Percentiles rank a stretch among this genome's conserved stretches.
phyloP scores from a whole-genome alignment of 2,329 filamentous ascomycete genomes.

The Colletotrichum falcatum region DNA sequence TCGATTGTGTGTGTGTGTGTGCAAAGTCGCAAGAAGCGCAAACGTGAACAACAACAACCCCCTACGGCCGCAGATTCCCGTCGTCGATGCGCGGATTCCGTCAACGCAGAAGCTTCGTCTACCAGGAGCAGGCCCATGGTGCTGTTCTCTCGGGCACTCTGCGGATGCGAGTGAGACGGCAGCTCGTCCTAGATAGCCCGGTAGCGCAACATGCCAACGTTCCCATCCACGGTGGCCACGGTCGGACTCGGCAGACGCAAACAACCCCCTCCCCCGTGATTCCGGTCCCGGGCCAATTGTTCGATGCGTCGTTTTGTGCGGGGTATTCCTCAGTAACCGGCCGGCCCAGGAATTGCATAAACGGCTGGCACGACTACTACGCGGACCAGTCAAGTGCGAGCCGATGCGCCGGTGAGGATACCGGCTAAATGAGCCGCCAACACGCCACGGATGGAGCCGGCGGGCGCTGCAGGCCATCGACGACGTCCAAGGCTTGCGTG shows the following conservation, averaged over 20 bases:
- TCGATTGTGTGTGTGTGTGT: no score
- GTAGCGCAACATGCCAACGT: no score
- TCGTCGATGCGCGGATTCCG: no score
- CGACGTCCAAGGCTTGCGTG: conserved; percentile 23
- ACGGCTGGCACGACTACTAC: not conserved
- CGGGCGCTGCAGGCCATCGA: not conserved
- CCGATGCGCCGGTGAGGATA: conserved; percentile 14
- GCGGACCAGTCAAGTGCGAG: not conserved
- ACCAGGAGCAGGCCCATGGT: no score
- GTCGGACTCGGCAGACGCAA: no score
- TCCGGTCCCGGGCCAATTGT: not conserved
- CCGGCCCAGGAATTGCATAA: not conserved
- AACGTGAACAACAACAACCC: no score
- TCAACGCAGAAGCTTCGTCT: no score
- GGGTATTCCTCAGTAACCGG: not conserved
- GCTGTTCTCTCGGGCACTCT: not conserved
- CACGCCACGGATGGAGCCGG: conserved; percentile 7
- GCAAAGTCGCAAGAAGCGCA: no score
- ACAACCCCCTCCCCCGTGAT: not conserved
- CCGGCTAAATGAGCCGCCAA: conserved; percentile 4
- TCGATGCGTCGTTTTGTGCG: not conserved
- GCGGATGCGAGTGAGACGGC: not conserved
- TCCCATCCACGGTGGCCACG: no score
- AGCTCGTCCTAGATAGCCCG: not conserved
- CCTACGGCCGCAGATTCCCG: no score